Evolutionary conservation across 192 early-diverging fungal genomes (phyloP), one percentile per base, ranked within the genome.

Genomic region (Backusella westeae): DNA sequence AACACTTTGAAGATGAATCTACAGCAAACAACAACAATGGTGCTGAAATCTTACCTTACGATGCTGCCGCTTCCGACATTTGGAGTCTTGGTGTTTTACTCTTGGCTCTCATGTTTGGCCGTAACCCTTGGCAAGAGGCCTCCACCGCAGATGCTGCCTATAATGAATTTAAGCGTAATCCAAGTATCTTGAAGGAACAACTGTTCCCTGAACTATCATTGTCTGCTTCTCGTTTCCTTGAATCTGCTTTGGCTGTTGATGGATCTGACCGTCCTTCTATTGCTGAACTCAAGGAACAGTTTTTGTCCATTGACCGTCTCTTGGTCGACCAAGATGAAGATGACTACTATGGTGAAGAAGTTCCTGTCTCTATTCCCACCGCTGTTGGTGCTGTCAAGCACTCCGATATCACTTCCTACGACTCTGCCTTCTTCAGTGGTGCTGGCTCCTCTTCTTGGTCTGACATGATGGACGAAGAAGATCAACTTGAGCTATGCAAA

Each of bases 71-170:
- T 46, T 91, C 89, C 72, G 94, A 96, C 79, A 84, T 90, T 56
- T 96, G 94, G 94, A 84, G 87, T 19, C 84, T 95, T 17, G 94
- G 93, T 52, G 87, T 96, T 39, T 89, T 96, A 29, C 83, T 96
- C 26, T 71, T 94, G 75, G 92, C 93, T 78, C 74, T 95, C 52
- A 82, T 91, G 42, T 93, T 92, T 84, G 92, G 92, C 69, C 90
- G 91, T 66, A 96, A 96, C 82, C 94, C 94, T 26, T 95, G 94
- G 94, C 84, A 90, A 78, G 79, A 86, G 66, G 86, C 89, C 34
- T 83, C 79, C 63, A 53, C 72, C 4, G 73, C 77, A 12, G 89
- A 90, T 78, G 63, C 84, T 17, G 85, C 85, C 17, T 90, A 83
- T 81, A 79, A 80, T 9, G 87, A 86, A 72, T 90, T 83, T 66